Evolutionary conservation across 1,139 yeast genomes (phyloP), one percentile per base, ranked within the genome.

Genomic region (Debaryomyces singareniensis): DNA sequence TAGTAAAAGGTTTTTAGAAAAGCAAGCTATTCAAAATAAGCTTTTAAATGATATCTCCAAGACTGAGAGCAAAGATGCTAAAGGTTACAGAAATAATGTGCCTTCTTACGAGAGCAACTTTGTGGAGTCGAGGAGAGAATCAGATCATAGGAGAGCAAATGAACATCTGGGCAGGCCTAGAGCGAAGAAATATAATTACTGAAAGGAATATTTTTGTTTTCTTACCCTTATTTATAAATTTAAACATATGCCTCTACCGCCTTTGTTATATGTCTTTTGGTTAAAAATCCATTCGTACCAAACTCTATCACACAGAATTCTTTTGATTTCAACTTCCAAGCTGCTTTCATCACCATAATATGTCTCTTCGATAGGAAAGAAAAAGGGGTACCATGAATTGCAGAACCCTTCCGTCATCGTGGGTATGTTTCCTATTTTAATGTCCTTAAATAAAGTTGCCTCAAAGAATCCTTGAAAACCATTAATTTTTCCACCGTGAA

Each of bases 401-500:
- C 64, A 45, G 40, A 45, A 40, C 37, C 62, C 27, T 43, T 49
- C 25, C 13, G 20, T 6, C 15, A 33, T 25, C 4, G 13, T 13
- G 4, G 36, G 37, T 11, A 6, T 31, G 10, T 24, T 38, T 18
- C 29, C 38, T 13, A 87, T 56, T 13, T 52, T 55, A 20, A 79
- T 60, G 29, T 74, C 77, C 1, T 69, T 72, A 49, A 76, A 83
- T 11, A 87, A 61, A 1, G 55, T 67, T 1, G 93, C 77, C n/a
- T 67, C 66, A 47, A 89, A 87, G 45, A 64, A 77, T 0, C 96
- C 96, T 5, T 78, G 63, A 26, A 89, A 53, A 0, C 91, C 95
- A 49, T 85, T 89, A 5, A 84, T 24, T 16, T 14, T 30, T 37
- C 52, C 49, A 13, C 28, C 16, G 1, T 13, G 5, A 11, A 20